Conservation (phyloP, 208 protist genomes). For the Kentomonas sorsogonicus region DNA sequence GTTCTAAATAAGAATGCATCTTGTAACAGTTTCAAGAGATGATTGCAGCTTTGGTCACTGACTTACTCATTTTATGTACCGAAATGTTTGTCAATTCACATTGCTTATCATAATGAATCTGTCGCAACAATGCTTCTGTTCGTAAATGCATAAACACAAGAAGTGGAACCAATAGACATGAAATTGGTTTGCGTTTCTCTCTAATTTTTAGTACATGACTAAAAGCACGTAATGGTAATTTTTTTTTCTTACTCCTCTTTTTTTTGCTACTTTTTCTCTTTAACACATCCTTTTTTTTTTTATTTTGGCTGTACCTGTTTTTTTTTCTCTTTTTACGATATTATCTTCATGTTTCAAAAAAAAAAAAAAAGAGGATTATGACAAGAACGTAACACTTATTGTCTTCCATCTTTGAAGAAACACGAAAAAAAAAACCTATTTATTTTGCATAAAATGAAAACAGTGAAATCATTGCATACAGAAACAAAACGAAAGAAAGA, state of each 20-base stretch:
- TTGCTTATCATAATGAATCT: no score
- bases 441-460: not conserved
- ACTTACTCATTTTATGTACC: no score
- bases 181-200: no score
- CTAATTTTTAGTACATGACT: no score
- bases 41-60: no score
- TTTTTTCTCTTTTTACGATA: constrained; percentile 6
- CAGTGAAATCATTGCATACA: not conserved
- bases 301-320: not conserved
- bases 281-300: constrained; percentile 4
- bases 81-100: no score
- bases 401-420: not conserved
- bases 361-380: not conserved
- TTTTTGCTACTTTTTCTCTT: constrained; percentile 1
- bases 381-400: not conserved
- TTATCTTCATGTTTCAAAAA: not conserved
- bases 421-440: not conserved
- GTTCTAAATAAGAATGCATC: no score
- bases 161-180: no score
- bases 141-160: no score
- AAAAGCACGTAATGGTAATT: no score
- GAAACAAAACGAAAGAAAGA: not conserved
- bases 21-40: no score
- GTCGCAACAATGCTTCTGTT: no score
- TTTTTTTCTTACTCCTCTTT: constrained; percentile 2